Percentiles rank a stretch among this genome's conserved stretches.
Conservation (phyloP, 2,329 filamentous ascomycete species). For the Paecilomyces niveus region DNA sequence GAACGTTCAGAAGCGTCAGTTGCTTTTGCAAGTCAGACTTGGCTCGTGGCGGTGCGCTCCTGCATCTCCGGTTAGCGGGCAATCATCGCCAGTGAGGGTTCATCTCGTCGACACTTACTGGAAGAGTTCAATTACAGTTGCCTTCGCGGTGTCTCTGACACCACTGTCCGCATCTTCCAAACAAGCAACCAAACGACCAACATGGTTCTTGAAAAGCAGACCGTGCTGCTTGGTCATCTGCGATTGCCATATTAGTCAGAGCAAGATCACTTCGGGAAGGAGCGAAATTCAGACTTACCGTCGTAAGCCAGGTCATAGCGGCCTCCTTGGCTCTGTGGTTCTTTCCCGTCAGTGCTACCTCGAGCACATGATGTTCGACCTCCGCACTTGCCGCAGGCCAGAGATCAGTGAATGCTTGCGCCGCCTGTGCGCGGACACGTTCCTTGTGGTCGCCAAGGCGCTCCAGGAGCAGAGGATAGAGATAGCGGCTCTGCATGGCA, state of each 20-base stretch:
- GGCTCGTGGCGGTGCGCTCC: slow-evolving; percentile 70
- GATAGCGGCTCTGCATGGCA: slow-evolving; percentile 61
- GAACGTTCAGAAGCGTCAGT: slow-evolving; percentile 73
- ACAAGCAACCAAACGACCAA: slow-evolving; percentile 73
- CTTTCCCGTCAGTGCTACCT: slow-evolving; percentile 69
- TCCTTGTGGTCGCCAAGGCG: slow-evolving; percentile 85
- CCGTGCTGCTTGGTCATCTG: slow-evolving; percentile 76
- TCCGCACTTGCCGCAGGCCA: slow-evolving; percentile 63
- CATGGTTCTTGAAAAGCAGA: slow-evolving; percentile 75
- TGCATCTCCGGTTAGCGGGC: slow-evolving; percentile 25
- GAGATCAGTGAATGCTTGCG: slow-evolving; percentile 69
- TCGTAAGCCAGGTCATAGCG: slow-evolving; percentile 76
- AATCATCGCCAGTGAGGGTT: no score
- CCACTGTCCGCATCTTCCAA: slow-evolving; percentile 84
- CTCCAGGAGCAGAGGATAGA: slow-evolving; percentile 70
- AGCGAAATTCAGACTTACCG: slow-evolving; percentile 44
- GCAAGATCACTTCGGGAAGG: slow-evolving; percentile 1
- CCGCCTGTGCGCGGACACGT: slow-evolving; percentile 67
- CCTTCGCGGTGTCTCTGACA: slow-evolving; percentile 78
- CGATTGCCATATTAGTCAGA: slow-evolving; percentile 2
- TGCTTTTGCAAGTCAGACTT: slow-evolving; percentile 87
- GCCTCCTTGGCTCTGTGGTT: slow-evolving; percentile 79
- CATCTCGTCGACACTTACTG: slow-evolving; percentile 56
- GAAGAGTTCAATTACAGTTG: slow-evolving; percentile 79
- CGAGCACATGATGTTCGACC: slow-evolving; percentile 73